Evolutionary conservation across 225 moss, liverwort and hornwort genomes (phyloP).

Genomic region (Sphagnum contortum): DNA sequence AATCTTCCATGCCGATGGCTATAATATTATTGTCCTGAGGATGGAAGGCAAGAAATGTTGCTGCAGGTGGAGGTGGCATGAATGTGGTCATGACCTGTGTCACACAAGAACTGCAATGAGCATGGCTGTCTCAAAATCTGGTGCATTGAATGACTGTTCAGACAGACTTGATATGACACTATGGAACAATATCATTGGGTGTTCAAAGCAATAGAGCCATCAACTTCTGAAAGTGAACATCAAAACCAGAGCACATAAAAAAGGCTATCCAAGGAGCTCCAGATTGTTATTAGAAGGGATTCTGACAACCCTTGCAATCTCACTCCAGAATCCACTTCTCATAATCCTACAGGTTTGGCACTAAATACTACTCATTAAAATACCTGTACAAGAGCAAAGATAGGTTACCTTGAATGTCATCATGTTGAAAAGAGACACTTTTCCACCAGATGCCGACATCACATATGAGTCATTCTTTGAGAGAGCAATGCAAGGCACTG

Average conservation of each 20-base stretch:
- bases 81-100: constrained; percentile 82
- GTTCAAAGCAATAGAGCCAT: too few species aligned
- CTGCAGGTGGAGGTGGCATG: constrained; percentile 85
- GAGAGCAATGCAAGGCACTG: constrained; percentile 95
- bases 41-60: constrained; percentile 82
- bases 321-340: too few species aligned
- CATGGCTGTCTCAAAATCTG: not conserved
- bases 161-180: too few species aligned
- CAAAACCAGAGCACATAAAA: too few species aligned
- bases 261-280: too few species aligned
- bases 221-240: too few species aligned
- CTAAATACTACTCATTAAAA: too few species aligned
- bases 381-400: not conserved
- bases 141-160: not conserved
- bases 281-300: too few species aligned
- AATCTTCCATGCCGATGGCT: constrained; percentile 89
- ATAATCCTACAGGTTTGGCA: too few species aligned
- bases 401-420: constrained; percentile 91
- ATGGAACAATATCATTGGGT: too few species aligned
- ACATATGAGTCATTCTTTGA: constrained; percentile 99
- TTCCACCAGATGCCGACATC: constrained; percentile 98
- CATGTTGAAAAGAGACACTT: constrained; percentile 97
- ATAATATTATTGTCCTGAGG: constrained; percentile 93
- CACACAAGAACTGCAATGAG: not conserved
- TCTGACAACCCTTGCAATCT: too few species aligned